Base-by-base conservation (phyloP, 352 stramenopile species). In the Phytophthora vignae region DNA sequence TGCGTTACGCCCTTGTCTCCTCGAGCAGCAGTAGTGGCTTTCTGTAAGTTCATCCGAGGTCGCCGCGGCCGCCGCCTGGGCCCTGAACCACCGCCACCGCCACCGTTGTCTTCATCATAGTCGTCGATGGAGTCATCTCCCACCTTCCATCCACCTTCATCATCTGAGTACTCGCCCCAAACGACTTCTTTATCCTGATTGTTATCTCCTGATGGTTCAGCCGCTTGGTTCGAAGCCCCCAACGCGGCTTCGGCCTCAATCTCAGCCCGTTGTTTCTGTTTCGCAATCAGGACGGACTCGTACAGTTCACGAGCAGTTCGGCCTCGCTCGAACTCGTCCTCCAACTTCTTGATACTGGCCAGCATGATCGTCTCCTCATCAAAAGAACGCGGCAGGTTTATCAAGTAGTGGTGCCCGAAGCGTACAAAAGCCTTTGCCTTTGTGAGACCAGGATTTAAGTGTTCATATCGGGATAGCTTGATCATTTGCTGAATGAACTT, bases 401-500 rank as follows among this genome's bases (percentile, higher is more conserved):
- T 95, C 33, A 95, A 64, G 53, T 95, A 95, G 54, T 93, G 88
- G 53, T 95, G 82, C 1, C 88, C 88, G 40, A 95, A 94, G 1
- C 86, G 84, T 54, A 91, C 77, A 49, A 91, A 92, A 3, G 88
- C 86, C 53, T 93, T 92, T 2, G 78, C 73, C 36, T 78, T 82
- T 14, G 82, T 71, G 3, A 77, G 33, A 12, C 72, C 76, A 8
- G 75, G 82, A 38, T 90, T 86, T 15, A 91, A 64, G 27, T 86
- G 74, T 65, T 93, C 85, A 38, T 89, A 93, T 29, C 84, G 67
- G 21, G 81, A 85, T 48, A 95, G 55, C 55, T 90, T 92, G 33
- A 94, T 84, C 86, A 95, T 94, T 70, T 95, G 86, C 60, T 90
- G 83, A 9, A 91, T 75, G 65, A 95, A 92, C 48, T 87, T 90